Evolutionary conservation across 1,139 yeast species (phyloP), one percentile per base, ranked within the genome.

Genomic region (Yamadazyma sp.): DNA sequence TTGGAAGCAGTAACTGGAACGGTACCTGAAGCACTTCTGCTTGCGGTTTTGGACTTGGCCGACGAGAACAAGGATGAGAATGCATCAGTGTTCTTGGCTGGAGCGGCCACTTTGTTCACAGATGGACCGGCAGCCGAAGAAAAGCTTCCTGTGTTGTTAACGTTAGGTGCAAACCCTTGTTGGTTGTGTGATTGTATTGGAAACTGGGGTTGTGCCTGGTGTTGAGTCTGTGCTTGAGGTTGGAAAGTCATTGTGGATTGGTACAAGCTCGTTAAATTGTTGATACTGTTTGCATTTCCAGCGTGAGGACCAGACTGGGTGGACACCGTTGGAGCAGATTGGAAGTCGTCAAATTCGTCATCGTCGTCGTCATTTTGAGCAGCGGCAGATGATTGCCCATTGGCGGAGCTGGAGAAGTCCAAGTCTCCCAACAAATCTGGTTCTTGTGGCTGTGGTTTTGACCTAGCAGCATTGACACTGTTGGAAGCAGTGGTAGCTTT

Each of bases 301-400:
- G n/a, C n/a, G n/a, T n/a, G n/a, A n/a, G n/a, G n/a, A 12, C 15
- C 29, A 26, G 29, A 12, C 5, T 8, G 16, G 62, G 55, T 61
- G 68, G 34, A 64, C 30, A 56, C 62, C 47, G 50, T 70, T 59
- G 54, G 77, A 4, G 96, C 95, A 39, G 87, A 81, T 62, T 91
- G 97, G 75, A 91, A 91, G 51, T 92, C 98, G 49, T 87, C 96
- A 62, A 91, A 91, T 31, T 91, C 98, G 52, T 89, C 97, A 52
- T 89, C 97, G 31, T 81, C 86, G 16, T 70, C 81, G 2, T 54
- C 48, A 22, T 49, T 45, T 17, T 47, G 47, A 10, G 47, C 45
- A 8, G 64, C 47, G 17, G 53, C 49, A 14, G 50, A 46, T 9
- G 64, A 15, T 30, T 18, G 46, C 10, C 61, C 44, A 17, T 54